A percentile compares a stretch with the other conserved stretches of the same genome.
These are phyloP conservation scores for Phytophthora hibernalis DNA, from an alignment of 352 stramenopile species.

Conservation along the genomic window DNA sequence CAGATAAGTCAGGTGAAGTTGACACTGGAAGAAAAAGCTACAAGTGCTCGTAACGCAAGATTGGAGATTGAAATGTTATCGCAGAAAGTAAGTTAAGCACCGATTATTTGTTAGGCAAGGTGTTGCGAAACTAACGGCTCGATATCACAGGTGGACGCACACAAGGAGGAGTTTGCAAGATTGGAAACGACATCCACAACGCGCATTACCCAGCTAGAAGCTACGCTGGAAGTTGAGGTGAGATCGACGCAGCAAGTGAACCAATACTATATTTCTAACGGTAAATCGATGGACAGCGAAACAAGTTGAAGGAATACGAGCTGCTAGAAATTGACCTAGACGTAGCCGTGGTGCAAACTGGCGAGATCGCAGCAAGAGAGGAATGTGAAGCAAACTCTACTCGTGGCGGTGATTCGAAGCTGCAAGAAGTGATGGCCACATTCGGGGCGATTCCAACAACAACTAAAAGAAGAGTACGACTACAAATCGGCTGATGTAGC, in stretches of 20 bases:
- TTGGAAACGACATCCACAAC: conserved; percentile 75
- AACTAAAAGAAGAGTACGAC: conserved; percentile 66
- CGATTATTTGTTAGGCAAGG: not conserved
- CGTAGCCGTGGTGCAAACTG: conserved; percentile 68
- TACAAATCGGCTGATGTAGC: not conserved
- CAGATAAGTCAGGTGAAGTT: conserved; percentile 72
- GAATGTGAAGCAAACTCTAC: not conserved
- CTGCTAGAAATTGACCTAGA: conserved; percentile 79
- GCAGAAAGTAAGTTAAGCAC: conserved; percentile 55
- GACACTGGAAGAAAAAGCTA: conserved; percentile 63
- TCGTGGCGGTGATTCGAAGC: conserved; percentile 11
- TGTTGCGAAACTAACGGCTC: not conserved
- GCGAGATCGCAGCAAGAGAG: conserved; percentile 38
- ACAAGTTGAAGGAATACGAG: conserved; percentile 77
- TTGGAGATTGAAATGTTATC: conserved; percentile 75
- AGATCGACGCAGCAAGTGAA: not conserved
- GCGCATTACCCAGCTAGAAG: conserved; percentile 63
- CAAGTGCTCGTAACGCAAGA: conserved; percentile 37
- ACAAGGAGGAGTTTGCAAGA: conserved; percentile 74
- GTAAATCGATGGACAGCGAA: conserved; percentile 35
- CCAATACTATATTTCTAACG: not conserved
- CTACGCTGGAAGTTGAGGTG: conserved; percentile 64
- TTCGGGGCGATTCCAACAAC: conserved; percentile 74
- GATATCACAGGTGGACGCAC: conserved; percentile 55
- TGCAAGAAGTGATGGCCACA: conserved; percentile 61